A percentile compares a stretch with the other conserved stretches of the same genome.
phyloP scores from a whole-genome alignment of 2,329 filamentous ascomycete species.

The Shiraia sp. region DNA sequence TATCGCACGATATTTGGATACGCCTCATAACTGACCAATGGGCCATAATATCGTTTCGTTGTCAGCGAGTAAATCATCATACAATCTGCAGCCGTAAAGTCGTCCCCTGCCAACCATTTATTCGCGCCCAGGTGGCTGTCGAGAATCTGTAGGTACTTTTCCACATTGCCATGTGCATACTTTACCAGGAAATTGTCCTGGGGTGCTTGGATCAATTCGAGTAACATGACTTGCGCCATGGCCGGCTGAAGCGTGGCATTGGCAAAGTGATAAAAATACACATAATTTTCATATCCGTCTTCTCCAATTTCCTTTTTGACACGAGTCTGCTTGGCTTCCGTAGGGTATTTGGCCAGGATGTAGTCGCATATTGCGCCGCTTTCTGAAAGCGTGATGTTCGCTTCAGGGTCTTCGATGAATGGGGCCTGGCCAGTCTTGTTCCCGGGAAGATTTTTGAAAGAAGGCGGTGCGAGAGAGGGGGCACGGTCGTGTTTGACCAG shows the following conservation, averaged over 20 bases:
- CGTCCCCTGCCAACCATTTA: slow-evolving; percentile 60
- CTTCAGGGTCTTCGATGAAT: slow-evolving; percentile 57
- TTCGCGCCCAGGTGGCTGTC: slow-evolving; percentile 53
- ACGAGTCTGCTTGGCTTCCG: slow-evolving; percentile 48
- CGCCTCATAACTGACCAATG: slow-evolving; percentile 13
- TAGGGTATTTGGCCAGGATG: slow-evolving; percentile 55
- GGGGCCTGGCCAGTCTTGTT: slow-evolving; percentile 58
- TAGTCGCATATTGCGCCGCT: slow-evolving; percentile 64
- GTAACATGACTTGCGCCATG: slow-evolving; percentile 32
- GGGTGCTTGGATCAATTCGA: slow-evolving; percentile 24
- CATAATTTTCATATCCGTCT: slow-evolving; percentile 58
- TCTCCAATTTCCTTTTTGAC: slow-evolving; percentile 34
- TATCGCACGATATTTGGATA: slow-evolving; percentile 24
- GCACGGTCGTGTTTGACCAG: slow-evolving; percentile 51
- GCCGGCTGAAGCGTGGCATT: slow-evolving; percentile 45
- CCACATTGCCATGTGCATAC: slow-evolving; percentile 29
- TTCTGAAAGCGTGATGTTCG: slow-evolving; percentile 57
- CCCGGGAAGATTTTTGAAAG: slow-evolving; percentile 15
- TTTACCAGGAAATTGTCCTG: slow-evolving; percentile 23
- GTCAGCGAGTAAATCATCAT: slow-evolving; percentile 65
- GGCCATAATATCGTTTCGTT: slow-evolving; percentile 58
- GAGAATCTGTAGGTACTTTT: slow-evolving; percentile 46
- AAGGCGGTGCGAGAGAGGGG: slow-evolving; percentile 40
- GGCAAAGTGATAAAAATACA: slow-evolving; percentile 66
- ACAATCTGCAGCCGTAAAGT: slow-evolving; percentile 67